Conservation (phyloP, 2,329 filamentous ascomycete genomes). For the Pseudogymnoascus sp. region DNA sequence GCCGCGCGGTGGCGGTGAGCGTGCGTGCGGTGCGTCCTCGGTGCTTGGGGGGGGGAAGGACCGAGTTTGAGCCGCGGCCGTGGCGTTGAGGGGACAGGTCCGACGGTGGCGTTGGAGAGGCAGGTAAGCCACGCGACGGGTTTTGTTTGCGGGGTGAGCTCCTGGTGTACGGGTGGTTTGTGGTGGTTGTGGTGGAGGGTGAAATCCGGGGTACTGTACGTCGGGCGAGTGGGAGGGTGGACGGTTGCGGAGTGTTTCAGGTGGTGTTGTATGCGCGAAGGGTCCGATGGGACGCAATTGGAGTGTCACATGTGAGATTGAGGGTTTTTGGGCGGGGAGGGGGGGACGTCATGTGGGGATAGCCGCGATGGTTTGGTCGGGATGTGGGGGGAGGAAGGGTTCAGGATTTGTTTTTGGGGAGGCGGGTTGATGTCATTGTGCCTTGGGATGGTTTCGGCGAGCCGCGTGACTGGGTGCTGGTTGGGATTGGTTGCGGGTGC, state of each 20-base stretch:
- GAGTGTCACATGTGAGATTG: background rate
- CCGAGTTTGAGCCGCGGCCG: background rate
- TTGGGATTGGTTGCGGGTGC: background rate
- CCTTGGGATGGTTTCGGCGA: background rate
- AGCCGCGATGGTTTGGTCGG: background rate
- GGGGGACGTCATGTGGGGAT: background rate
- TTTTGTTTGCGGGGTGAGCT: background rate
- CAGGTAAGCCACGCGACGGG: background rate
- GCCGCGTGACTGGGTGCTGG: background rate
- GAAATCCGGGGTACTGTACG: background rate
- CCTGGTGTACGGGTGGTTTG: background rate
- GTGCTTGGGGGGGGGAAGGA: background rate
- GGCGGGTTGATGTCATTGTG: background rate
- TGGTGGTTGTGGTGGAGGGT: background rate
- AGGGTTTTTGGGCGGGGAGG: background rate
- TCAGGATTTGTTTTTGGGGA: background rate
- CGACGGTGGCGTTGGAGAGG: background rate
- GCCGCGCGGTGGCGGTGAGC: background rate
- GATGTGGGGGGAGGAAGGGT: background rate
- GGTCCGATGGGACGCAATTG: background rate
- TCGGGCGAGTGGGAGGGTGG: background rate
- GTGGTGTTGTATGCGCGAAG: background rate
- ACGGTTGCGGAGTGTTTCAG: constrained; percentile 1
- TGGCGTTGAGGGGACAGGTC: background rate
- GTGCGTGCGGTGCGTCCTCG: background rate